These are phyloP conservation scores for Canavalia gladiata DNA, from an alignment of 306 rosid species.

Conservation along the genomic window DNA sequence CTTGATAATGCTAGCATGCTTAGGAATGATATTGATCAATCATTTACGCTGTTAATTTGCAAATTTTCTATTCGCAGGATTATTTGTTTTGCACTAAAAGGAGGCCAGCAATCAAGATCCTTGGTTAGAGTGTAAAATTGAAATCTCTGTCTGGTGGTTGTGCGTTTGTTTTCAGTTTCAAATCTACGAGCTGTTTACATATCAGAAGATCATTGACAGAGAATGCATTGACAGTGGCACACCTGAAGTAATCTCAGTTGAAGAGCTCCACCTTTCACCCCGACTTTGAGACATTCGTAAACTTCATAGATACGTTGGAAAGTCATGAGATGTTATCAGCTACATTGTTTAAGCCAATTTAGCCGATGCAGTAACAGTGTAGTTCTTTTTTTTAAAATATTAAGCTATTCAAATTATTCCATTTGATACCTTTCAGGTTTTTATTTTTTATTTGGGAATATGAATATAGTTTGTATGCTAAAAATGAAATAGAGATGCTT, in stretches of 20 bases:
- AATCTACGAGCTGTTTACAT: background rate
- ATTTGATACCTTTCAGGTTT: background rate
- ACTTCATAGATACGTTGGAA: background rate
- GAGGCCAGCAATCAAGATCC: background rate
- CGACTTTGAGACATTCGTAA: background rate
- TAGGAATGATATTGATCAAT: background rate
- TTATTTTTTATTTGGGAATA: background rate
- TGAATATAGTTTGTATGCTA: no score
- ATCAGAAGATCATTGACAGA: no score
- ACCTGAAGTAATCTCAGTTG: background rate
- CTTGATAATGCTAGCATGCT: background rate
- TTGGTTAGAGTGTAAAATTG: background rate
- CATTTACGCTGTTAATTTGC: conserved; percentile 3
- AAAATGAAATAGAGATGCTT: no score
- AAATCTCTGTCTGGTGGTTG: background rate
- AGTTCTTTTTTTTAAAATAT: background rate
- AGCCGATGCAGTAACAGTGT: background rate
- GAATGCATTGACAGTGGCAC: background rate
- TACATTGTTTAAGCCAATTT: background rate
- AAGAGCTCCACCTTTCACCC: background rate
- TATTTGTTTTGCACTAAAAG: background rate
- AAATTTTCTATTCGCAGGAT: background rate
- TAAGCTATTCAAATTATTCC: background rate
- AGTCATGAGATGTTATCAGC: background rate
- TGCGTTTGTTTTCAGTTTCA: background rate